Conservation (phyloP, 768 basidiomycete species). For the Flagelloscypha sp. region DNA sequence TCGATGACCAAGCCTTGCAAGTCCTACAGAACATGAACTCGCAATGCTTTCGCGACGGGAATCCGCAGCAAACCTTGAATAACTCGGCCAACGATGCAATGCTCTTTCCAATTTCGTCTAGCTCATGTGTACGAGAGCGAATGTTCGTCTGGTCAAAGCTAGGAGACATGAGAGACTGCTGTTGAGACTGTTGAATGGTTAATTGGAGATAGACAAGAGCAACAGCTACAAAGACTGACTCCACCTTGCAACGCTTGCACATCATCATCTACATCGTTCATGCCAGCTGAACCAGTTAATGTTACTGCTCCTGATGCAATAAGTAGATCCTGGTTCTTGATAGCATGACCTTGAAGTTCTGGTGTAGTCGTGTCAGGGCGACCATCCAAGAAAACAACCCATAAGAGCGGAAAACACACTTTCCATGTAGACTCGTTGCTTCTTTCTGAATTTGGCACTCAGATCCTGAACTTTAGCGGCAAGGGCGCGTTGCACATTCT, state of each 20-base stretch:
- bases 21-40: no score
- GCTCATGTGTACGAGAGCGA: conserved; percentile 51
- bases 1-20: conserved; percentile 90
- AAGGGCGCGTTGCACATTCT: conserved; percentile 91
- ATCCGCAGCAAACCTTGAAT: no score
- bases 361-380: conserved; percentile 12
- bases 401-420: conserved; percentile 48
- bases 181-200: conserved; percentile 23
- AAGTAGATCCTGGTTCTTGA: conserved; percentile 92
- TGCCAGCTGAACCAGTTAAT: conserved; percentile 71
- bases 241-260: conserved; percentile 80
- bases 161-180: conserved; percentile 28
- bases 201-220: conserved; percentile 10
- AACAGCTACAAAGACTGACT: conserved; percentile 37
- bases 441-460: conserved; percentile 89
- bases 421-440: conserved; percentile 97
- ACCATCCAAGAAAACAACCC: conserved; percentile 11
- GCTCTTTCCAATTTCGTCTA: conserved; percentile 84
- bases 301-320: conserved; percentile 83
- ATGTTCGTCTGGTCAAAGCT: conserved; percentile 31
- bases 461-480: conserved; percentile 95
- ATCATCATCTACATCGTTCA: conserved; percentile 87
- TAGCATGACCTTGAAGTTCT: conserved; percentile 97
- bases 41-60: no score
- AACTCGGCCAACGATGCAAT: conserved; percentile 89